Evolutionary conservation across 306 rosid species (phyloP).

Genomic region (Citrullus mucosospermus): DNA sequence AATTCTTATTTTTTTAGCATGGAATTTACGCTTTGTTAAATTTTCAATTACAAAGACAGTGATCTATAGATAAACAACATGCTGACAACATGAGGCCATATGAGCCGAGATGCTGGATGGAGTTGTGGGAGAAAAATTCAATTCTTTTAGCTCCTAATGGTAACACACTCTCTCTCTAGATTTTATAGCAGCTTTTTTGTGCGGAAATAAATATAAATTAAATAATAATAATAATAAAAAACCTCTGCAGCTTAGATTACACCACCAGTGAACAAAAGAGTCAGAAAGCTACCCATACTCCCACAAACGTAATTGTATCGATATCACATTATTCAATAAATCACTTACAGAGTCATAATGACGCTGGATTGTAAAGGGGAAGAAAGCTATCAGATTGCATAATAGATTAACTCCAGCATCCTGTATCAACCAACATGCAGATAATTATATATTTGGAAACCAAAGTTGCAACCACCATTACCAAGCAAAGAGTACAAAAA

Average conservation of each 20-base stretch:
- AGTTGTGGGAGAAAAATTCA: neutral
- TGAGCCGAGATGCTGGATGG: neutral
- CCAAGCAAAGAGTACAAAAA: neutral
- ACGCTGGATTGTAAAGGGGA: conserved; percentile 51
- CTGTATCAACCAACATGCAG: conserved; percentile 43
- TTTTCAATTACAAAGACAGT: neutral
- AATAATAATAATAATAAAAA: no score
- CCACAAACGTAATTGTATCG: neutral
- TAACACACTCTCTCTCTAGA: neutral
- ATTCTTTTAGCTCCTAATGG: neutral
- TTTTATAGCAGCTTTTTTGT: neutral
- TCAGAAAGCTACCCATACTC: no score
- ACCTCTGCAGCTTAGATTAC: neutral
- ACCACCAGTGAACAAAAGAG: no score
- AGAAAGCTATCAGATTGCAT: conserved; percentile 39
- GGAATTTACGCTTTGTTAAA: neutral
- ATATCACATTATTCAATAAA: neutral
- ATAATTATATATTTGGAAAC: neutral
- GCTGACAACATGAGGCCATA: neutral
- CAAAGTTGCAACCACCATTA: neutral
- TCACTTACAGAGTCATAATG: conserved; percentile 63
- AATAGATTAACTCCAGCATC: conserved; percentile 53
- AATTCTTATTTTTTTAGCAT: neutral
- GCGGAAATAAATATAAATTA: neutral
- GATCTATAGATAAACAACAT: neutral